These are phyloP conservation scores for Nigrospora osmanthi DNA, from an alignment of 2,329 filamentous ascomycete species.

Conservation along the genomic window DNA sequence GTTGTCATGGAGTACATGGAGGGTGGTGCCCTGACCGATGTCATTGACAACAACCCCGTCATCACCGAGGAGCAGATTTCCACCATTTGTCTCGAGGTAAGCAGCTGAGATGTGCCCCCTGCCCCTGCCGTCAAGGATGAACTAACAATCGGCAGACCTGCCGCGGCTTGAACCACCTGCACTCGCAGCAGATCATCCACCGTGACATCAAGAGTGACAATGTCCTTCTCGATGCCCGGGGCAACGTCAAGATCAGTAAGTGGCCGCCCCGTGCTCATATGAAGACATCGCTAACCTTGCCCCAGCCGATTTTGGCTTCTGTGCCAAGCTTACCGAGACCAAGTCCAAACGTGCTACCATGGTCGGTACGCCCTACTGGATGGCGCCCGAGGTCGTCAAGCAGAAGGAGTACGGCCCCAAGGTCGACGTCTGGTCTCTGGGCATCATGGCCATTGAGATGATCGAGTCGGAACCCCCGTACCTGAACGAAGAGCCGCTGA, in stretches of 20 bases:
- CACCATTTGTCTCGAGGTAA: slow-evolving; percentile 91
- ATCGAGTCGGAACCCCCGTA: slow-evolving; percentile 98
- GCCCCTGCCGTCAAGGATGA: not conserved
- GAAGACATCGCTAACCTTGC: not conserved
- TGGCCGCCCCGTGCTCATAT: slow-evolving; percentile 12
- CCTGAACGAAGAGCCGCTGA: slow-evolving; percentile 93
- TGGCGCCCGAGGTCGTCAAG: slow-evolving; percentile 98
- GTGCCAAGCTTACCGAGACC: slow-evolving; percentile 93
- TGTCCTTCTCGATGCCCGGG: slow-evolving; percentile 85
- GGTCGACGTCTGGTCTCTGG: slow-evolving; percentile 97
- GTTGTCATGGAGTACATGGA: slow-evolving; percentile 99
- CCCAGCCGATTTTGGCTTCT: slow-evolving; percentile 95
- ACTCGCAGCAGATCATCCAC: slow-evolving; percentile 95
- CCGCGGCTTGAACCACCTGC: slow-evolving; percentile 87
- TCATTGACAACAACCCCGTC: slow-evolving; percentile 93
- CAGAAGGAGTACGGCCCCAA: slow-evolving; percentile 98
- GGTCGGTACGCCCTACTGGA: slow-evolving; percentile 99
- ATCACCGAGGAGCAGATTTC: slow-evolving; percentile 97
- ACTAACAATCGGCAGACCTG: slow-evolving; percentile 61
- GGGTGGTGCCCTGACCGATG: slow-evolving; percentile 91
- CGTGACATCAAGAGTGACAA: slow-evolving; percentile 99
- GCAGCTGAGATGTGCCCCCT: slow-evolving; percentile 12
- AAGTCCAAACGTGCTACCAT: slow-evolving; percentile 97
- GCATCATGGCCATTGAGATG: slow-evolving; percentile 99
- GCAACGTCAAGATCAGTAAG: slow-evolving; percentile 96